Evolutionary conservation across 345 rosid genomes (phyloP), one percentile per base, ranked within the genome.

Genomic region (Anastatica hierochuntica): DNA sequence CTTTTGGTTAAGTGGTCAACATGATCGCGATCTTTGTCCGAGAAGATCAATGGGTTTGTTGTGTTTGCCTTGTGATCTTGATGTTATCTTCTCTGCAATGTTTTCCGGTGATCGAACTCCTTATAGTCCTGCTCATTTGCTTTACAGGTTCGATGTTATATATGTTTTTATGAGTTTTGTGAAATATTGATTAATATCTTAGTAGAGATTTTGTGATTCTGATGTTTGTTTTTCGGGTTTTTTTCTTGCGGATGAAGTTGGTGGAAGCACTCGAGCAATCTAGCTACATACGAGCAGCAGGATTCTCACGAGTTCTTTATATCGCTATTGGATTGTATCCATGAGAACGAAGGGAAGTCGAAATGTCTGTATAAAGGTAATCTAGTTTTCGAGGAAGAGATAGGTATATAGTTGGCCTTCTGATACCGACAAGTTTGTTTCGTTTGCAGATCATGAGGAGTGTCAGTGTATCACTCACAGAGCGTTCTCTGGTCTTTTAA

Each of bases 231-330:
- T 51, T n/a, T n/a, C n/a, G n/a, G 35, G 10, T 55, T 2, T 34
- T 34, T 21, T 19, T 14, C 38, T 8, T 36, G 64, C 4, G 31
- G 39, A 21, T 74, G 74, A 74, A 90, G 98, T 76, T 90, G 98
- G 98, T 90, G 98, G 98, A 79, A 77, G 76, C 95, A 87, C 65
- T 79, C 94, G 19, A 70, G 78, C 7, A 76, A 79, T 77, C 69
- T 82, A 72, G 96, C 96, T 33, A 77, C 88, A 44, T 90, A 84
- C 45, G 80, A 79, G 53, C 89, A 90, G 80, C 96, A 87, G 58
- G 98, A 90, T 75, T 90, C 98, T 15, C 96, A 90, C 41, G 98
- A 90, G 69, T 90, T 90, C 72, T 84, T 87, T 72, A 90, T 90
- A 53, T 90, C 98, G 8, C 63, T 87, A 58, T 74, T 90, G 52